Base-by-base conservation (phyloP, 208 protist species). In the Novymonas esmeraldas region DNA sequence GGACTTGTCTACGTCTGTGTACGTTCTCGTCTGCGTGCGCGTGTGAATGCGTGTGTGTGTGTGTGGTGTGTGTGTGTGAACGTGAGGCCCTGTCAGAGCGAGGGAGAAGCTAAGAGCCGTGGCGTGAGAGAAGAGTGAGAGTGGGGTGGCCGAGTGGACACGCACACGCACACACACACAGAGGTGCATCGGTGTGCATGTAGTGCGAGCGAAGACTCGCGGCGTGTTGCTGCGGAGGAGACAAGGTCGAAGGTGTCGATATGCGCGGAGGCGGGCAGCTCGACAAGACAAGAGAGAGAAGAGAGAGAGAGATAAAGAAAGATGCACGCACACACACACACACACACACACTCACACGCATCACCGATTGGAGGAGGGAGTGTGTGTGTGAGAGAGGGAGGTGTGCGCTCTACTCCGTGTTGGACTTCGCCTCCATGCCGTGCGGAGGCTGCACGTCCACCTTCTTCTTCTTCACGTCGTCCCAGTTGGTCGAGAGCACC, bases 401-500 rank as follows among this genome's bases (percentile, higher is more conserved):
- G 20, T n/a, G 26, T 26, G 18, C 36, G 7, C 26, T 13, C 58
- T 72, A 87, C 36, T 91, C 76, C 22, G 46, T 56, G 31, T 80
- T n/a, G 3, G 62, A 66, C 64, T 97, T 97, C 20, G 80, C 69
- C 66, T 97, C 92, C 91, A 98, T 97, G 22, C 95, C 95, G 26
- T 83, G 85, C 11, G 96, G 95, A 4, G 95, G 89, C 41, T 95
- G 70, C 31, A 72, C 69, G 22, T 88, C 76, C 13, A 98, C 94
- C 55, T 96, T 87, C 22, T 86, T 74, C 26, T 70, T 79, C 24
- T 92, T 91, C 13, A 99, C 94, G 49, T 99, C 97, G 3, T 90
- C 83, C 96, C 96, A 99, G 83, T 98, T 99, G 29, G 97, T 99
- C 20, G 92, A 97, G 54, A 99, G 82, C 45, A 98, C 96, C 24